Conservation (phyloP, 352 stramenopile genomes). For the Pythium dissotocum region DNA sequence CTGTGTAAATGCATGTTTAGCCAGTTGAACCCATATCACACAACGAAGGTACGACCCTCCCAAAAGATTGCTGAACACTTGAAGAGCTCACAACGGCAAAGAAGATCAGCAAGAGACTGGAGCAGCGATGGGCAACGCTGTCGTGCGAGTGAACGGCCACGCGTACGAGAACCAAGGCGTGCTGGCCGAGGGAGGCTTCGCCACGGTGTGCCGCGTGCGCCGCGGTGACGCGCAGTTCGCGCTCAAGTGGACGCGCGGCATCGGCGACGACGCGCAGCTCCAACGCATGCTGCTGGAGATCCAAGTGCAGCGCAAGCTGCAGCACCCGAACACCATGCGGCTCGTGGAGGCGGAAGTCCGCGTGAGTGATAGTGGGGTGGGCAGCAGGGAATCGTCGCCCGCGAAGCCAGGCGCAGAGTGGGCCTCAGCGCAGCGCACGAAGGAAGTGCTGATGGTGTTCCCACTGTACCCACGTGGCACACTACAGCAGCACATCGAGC, state of each 20-base stretch:
- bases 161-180: constrained; percentile 51
- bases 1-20: background rate
- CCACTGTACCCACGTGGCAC: constrained; percentile 52
- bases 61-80: background rate
- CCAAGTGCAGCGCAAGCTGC: constrained; percentile 58
- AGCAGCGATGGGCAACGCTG: constrained; percentile 55
- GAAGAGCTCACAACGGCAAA: background rate
- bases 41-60: constrained; percentile 3
- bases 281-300: constrained; percentile 70
- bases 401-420: constrained; percentile 14
- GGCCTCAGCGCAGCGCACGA: constrained; percentile 13
- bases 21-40: constrained; percentile 6
- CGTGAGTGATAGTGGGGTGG: background rate
- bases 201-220: constrained; percentile 59
- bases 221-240: constrained; percentile 41
- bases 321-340: constrained; percentile 51
- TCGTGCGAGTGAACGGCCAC: constrained; percentile 59
- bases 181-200: constrained; percentile 74
- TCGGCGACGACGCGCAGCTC: constrained; percentile 57
- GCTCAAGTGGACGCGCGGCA: constrained; percentile 65
- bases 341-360: constrained; percentile 60
- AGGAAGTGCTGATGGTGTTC: constrained; percentile 70
- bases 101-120: background rate
- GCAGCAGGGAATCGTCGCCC: background rate
- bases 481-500: constrained; percentile 56